Conservation (phyloP, 306 rosid genomes). For the Aeschynomene evenia region DNA sequence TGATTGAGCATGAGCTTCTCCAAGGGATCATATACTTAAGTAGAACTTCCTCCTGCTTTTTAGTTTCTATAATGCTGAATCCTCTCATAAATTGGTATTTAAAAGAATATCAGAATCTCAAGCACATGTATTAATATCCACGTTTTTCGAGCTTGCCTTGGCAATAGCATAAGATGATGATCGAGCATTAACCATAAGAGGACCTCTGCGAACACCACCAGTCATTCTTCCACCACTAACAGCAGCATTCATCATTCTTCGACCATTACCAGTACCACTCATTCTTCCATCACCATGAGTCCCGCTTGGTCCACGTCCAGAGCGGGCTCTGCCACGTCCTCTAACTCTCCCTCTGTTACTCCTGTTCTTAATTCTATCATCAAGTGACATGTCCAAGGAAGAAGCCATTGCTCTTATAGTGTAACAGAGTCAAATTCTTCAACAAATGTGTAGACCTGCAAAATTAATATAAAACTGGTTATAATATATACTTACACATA, state of each 20-base stretch:
- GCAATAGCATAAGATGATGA: constrained; percentile 80
- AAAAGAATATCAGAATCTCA: constrained; percentile 63
- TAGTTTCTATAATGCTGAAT: constrained; percentile 48
- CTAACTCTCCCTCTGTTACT: constrained; percentile 72
- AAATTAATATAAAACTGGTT: background rate
- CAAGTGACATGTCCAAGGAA: constrained; percentile 87
- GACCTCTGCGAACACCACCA: constrained; percentile 70
- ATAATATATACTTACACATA: background rate
- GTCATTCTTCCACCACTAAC: constrained; percentile 54
- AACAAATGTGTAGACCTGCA: constrained; percentile 31
- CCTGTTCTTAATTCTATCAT: constrained; percentile 81
- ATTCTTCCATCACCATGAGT: constrained; percentile 56
- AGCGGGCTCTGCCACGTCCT: constrained; percentile 65
- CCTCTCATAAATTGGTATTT: constrained; percentile 46
- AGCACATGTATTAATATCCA: constrained; percentile 75
- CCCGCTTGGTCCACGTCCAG: constrained; percentile 72
- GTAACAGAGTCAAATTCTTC: constrained; percentile 11
- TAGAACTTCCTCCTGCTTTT: constrained; percentile 54
- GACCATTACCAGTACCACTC: constrained; percentile 49
- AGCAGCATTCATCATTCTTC: constrained; percentile 32
- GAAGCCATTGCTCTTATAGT: constrained; percentile 56
- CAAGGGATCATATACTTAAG: constrained; percentile 52
- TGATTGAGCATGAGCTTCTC: constrained; percentile 69
- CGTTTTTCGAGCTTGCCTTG: constrained; percentile 92
- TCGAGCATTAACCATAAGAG: constrained; percentile 60